phyloP scores from a whole-genome alignment of 176 grass and related monocot genomes.

The Oryza longistaminata region DNA sequence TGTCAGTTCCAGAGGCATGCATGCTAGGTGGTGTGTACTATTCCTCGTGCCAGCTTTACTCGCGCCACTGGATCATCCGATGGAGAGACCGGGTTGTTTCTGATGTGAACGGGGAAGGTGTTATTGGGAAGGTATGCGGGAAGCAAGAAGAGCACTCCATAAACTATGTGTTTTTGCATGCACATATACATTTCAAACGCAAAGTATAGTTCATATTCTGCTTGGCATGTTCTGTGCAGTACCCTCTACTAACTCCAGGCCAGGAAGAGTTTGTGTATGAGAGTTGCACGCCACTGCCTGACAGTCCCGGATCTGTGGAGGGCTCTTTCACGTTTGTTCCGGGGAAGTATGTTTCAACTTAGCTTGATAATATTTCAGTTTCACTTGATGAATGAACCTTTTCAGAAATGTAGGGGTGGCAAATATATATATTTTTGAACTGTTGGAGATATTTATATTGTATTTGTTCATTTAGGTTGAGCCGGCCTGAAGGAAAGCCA shows the following conservation, averaged over 20 bases:
- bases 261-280: constrained; percentile 89
- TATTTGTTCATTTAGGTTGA: constrained; percentile 55
- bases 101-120: constrained; percentile 71
- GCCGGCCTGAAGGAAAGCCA: constrained; percentile 63
- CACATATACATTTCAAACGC: not conserved
- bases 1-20: constrained; percentile 88
- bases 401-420: not conserved
- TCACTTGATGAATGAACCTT: not conserved
- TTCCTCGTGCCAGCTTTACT: constrained; percentile 76
- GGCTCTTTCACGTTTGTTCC: constrained; percentile 89
- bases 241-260: constrained; percentile 62
- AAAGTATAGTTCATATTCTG: not conserved
- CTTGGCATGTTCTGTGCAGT: constrained; percentile 53
- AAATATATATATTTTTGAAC: not conserved
- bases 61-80: constrained; percentile 79
- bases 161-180: not conserved
- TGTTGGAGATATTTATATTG: not conserved
- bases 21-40: constrained; percentile 67
- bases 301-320: constrained; percentile 69
- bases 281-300: constrained; percentile 58
- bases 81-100: constrained; percentile 41
- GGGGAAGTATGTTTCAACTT: constrained; percentile 62
- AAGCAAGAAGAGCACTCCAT: not conserved
- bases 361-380: not conserved
- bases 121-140: constrained; percentile 74